Evolutionary conservation across 495 filamentous ascomycete genomes (phyloP).

Genomic region (Hyaloscypha finlandica): DNA sequence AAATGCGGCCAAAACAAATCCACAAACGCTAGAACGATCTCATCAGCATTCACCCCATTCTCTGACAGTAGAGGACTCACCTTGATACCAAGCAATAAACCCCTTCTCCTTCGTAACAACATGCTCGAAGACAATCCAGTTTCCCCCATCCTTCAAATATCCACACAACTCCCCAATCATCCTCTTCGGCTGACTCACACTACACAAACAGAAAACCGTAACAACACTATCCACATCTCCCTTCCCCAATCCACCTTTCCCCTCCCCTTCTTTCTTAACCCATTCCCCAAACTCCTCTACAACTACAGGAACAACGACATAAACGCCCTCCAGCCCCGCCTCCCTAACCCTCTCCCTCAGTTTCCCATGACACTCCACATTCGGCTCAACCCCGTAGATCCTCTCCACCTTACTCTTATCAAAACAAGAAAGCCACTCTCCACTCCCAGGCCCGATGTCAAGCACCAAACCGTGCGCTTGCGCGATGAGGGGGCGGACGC

Average conservation of each 20-base stretch:
- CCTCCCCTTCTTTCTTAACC: slow-evolving; percentile 11
- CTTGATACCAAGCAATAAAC: slow-evolving; percentile 49
- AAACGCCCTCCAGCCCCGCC: slow-evolving; percentile 58
- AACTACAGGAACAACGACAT: slow-evolving; percentile 64
- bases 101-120: slow-evolving; percentile 52
- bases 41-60: slow-evolving; percentile 40
- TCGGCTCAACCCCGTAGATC: slow-evolving; percentile 72
- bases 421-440: slow-evolving; percentile 48
- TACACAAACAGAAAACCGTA: slow-evolving; percentile 71
- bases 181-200: slow-evolving; percentile 61
- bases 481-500: slow-evolving; percentile 45
- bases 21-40: slow-evolving; percentile 35
- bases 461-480: slow-evolving; percentile 28
- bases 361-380: slow-evolving; percentile 51
- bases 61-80: slow-evolving; percentile 46
- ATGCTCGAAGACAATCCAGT: slow-evolving; percentile 73
- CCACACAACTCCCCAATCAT: slow-evolving; percentile 61
- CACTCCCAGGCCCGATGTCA: slow-evolving; percentile 50
- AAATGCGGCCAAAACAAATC: slow-evolving; percentile 54
- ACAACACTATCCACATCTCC: slow-evolving; percentile 68
- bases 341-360: slow-evolving; percentile 48
- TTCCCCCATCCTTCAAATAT: slow-evolving; percentile 65
- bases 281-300: slow-evolving; percentile 53
- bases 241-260: slow-evolving; percentile 38
- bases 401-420: slow-evolving; percentile 43